These are phyloP conservation scores for Epicoccum nigrum DNA, from an alignment of 2,329 filamentous ascomycete species.

Conservation along the genomic window DNA sequence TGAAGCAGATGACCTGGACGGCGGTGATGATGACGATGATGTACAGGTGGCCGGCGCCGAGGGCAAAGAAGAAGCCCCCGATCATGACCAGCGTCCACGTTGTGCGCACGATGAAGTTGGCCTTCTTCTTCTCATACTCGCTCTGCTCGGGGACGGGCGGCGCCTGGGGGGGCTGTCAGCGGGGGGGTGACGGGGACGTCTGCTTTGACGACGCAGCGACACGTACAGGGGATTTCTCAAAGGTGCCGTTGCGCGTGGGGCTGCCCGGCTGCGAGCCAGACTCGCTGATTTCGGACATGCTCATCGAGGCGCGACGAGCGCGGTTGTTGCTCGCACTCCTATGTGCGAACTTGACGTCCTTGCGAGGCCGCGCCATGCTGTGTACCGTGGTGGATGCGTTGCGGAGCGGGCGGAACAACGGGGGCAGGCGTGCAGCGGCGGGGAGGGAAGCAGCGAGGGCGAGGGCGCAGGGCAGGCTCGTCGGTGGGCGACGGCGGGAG, in stretches of 20 bases:
- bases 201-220: background rate
- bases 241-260: slow-evolving; percentile 54
- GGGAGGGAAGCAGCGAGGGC: background rate
- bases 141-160: slow-evolving; percentile 54
- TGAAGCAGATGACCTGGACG: slow-evolving; percentile 96
- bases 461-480: background rate
- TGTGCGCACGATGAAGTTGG: slow-evolving; percentile 93
- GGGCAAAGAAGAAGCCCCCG: slow-evolving; percentile 83
- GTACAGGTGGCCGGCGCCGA: slow-evolving; percentile 98
- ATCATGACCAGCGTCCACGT: slow-evolving; percentile 99
- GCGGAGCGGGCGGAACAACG: background rate
- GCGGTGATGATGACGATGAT: slow-evolving; percentile 91
- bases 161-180: slow-evolving; percentile 39
- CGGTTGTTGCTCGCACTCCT: slow-evolving; percentile 57
- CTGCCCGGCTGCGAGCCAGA: slow-evolving; percentile 60
- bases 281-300: slow-evolving; percentile 74
- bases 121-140: slow-evolving; percentile 98
- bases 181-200: slow-evolving; percentile 1
- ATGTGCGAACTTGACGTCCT: slow-evolving; percentile 67
- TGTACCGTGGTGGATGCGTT: no score
- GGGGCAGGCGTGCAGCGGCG: background rate
- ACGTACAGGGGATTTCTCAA: slow-evolving; percentile 21
- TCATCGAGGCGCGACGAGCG: slow-evolving; percentile 66
- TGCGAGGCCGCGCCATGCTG: slow-evolving; percentile 53
- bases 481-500: slow-evolving; percentile 1